Evolutionary conservation across 257 asterid genomes (phyloP), one percentile per base, ranked within the genome.

Genomic region (Lycium barbarum): DNA sequence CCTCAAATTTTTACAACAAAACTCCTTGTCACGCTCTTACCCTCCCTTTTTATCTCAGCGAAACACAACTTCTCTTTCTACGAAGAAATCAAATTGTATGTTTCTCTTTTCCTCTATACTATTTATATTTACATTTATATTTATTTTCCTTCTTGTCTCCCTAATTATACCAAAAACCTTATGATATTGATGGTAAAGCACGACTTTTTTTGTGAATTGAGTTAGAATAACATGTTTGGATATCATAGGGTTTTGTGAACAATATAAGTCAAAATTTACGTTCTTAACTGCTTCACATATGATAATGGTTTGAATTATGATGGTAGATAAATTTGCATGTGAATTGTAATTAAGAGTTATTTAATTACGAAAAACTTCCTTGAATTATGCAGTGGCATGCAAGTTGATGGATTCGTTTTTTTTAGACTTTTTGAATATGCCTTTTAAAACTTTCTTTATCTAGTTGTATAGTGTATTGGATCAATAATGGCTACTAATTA

Each of bases 381-480:
- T 78, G 82, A 53, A 53, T 78, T 78, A 53, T 51, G 49, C 15
- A 51, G 15, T 51, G 33, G 63, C 82, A 53, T 78, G 82, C 65
- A 78, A 26, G 82, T 53, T 78, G 82, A 78, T 78, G 61, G 61
- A 3, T 54, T 3, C 6, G 3, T 40, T 49, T 38, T n/a, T 49
- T 47, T 49, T 20, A 49, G 82, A 26, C 26, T 51, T 76, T 40
- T 4, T 40, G 45, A 40, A 5, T 40, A 40, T 51, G 10, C 14
- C 63, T 76, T 26, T 76, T 76, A 22, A 26, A 76, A 49, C 2
- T 76, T 14, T 76, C 63, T 76, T 76, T 51, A 26, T 26, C 81
- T 78, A 26, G 82, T 78, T 78, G 49, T 78, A 53, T 78, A 53
- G 62, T 53, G 63, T 78, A 26, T 13, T 51, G 82, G 81, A 76